These are phyloP conservation scores for Salix koriyanagi DNA, from an alignment of 345 rosid genomes.

Conservation along the genomic window DNA sequence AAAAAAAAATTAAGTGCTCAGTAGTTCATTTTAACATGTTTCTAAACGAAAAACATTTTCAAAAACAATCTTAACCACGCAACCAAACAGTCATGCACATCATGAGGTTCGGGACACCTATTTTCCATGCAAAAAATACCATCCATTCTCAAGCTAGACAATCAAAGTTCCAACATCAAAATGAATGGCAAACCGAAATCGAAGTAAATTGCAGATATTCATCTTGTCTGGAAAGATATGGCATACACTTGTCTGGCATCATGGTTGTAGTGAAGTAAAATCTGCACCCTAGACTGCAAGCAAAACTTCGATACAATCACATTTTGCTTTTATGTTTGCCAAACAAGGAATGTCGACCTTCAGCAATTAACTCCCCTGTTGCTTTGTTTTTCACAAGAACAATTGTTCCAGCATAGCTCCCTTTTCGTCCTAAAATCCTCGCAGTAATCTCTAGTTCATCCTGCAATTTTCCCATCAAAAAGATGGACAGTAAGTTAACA, in stretches of 20 bases:
- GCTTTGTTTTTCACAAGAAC: conserved; percentile 65
- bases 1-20: too few species aligned
- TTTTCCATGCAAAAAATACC: too few species aligned
- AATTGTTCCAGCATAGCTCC: conserved; percentile 60
- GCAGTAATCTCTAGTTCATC: conserved; percentile 78
- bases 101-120: too few species aligned
- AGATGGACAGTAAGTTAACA: neutral
- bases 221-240: neutral
- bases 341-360: conserved; percentile 89
- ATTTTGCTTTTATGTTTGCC: conserved; percentile 65
- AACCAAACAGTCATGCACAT: too few species aligned
- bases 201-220: too few species aligned
- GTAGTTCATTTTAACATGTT: too few species aligned
- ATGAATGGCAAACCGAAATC: neutral
- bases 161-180: neutral
- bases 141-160: too few species aligned
- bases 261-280: neutral
- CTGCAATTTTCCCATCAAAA: conserved; percentile 30
- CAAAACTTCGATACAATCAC: conserved; percentile 22
- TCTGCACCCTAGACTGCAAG: neutral
- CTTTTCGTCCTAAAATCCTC: conserved; percentile 64
- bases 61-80: too few species aligned
- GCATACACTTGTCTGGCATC: neutral
- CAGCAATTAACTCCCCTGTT: conserved; percentile 78
- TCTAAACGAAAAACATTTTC: too few species aligned